Percentiles rank a stretch among this genome's conserved stretches.
These are phyloP conservation scores for Scopulariopsis brevicaulis DNA, from an alignment of 2,329 filamentous ascomycete species.

Conservation along the genomic window DNA sequence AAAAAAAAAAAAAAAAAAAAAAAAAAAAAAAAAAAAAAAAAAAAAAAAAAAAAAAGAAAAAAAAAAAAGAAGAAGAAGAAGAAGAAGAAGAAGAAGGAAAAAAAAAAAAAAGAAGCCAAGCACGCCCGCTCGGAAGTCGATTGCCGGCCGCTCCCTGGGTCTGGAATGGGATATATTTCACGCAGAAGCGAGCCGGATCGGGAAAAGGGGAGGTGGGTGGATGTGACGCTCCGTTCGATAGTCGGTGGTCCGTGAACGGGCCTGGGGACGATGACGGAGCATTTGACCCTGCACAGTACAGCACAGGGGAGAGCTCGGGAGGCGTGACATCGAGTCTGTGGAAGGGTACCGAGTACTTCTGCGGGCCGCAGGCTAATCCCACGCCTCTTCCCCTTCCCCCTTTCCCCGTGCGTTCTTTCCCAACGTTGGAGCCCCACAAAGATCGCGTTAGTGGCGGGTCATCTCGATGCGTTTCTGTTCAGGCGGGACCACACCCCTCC, in stretches of 20 bases:
- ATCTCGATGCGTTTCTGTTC: background rate
- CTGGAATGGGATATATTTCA: background rate
- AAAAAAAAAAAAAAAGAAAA: no score
- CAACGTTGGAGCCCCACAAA: background rate
- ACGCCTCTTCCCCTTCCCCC: background rate
- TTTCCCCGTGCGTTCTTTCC: background rate
- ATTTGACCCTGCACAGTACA: background rate
- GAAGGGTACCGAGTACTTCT: background rate
- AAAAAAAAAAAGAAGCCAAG: background rate
- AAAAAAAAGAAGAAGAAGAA: no score
- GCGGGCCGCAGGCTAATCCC: background rate
- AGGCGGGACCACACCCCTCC: background rate
- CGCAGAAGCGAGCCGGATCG: background rate
- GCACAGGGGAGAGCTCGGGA: no score
- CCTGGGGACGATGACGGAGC: background rate
- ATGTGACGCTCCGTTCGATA: background rate
- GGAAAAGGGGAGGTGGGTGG: background rate
- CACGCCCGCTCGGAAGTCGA: background rate
- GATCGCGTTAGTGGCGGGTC: background rate
- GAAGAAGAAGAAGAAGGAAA: constrained; percentile 22
- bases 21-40: no score
- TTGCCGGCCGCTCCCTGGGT: background rate
- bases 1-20: no score
- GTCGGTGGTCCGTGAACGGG: background rate
- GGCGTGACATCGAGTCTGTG: background rate